Conservation (phyloP, 208 protist species). For the Leishmania gerbilli region DNA sequence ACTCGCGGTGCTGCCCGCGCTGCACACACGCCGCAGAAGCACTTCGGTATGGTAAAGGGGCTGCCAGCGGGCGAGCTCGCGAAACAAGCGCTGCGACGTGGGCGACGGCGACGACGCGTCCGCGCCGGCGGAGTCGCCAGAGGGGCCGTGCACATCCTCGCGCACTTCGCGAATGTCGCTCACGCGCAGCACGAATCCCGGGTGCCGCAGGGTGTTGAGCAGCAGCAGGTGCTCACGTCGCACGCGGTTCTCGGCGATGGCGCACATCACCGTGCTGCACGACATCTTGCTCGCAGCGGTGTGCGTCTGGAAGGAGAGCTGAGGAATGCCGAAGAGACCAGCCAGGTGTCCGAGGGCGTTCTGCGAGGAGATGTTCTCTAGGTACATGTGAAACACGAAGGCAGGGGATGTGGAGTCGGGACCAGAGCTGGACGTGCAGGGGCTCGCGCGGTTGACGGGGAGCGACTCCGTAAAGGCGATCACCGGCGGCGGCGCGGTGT, state of each 20-base stretch:
- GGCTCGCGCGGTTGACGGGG: not conserved
- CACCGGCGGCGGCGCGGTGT: constrained; percentile 69
- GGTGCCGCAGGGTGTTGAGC: constrained; percentile 87
- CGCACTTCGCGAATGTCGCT: constrained; percentile 59
- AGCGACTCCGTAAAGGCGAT: constrained; percentile 68
- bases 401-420: constrained; percentile 32
- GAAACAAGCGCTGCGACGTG: constrained; percentile 38
- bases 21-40: constrained; percentile 72
- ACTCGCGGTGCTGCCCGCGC: constrained; percentile 29
- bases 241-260: constrained; percentile 55
- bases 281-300: constrained; percentile 84
- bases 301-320: constrained; percentile 58
- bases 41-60: constrained; percentile 70
- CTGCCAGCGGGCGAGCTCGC: constrained; percentile 69
- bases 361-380: constrained; percentile 81
- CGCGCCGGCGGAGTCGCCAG: not conserved
- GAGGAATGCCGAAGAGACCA: constrained; percentile 67
- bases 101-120: not conserved
- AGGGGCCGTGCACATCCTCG: constrained; percentile 11
- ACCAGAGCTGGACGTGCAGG: not conserved
- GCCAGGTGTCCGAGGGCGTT: constrained; percentile 81
- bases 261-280: constrained; percentile 68
- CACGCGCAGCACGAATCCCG: constrained; percentile 83
- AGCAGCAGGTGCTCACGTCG: constrained; percentile 73
- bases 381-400: constrained; percentile 82